Conservation (phyloP, 192 early-diverging fungal genomes). For the Coemansia sp. region DNA sequence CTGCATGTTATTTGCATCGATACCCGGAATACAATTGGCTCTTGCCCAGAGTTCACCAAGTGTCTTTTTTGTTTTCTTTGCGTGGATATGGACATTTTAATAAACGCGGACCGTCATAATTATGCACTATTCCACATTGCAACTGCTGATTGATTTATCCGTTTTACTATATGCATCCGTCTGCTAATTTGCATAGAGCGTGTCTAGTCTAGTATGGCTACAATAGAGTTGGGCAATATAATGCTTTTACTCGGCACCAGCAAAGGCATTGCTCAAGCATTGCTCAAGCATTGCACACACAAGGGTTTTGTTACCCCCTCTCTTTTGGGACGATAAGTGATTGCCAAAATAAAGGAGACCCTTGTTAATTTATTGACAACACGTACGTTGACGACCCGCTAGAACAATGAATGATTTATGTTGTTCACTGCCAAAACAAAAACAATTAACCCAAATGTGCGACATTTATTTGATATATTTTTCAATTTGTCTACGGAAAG, state of each 20-base stretch:
- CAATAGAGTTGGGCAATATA: not conserved
- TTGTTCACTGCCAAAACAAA: not conserved
- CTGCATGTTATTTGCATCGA: not conserved
- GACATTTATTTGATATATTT: not conserved
- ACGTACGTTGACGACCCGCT: not conserved
- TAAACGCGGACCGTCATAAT: constrained; percentile 7
- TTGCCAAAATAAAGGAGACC: not conserved
- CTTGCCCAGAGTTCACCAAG: not conserved
- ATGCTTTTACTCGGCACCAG: not conserved
- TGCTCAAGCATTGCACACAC: too few species aligned
- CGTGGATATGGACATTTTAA: not conserved
- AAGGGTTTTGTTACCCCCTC: not conserved
- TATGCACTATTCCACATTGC: not conserved
- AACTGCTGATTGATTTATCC: not conserved
- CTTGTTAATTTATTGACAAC: not conserved
- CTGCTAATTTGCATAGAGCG: not conserved
- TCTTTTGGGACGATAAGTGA: not conserved
- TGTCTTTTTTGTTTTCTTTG: not conserved
- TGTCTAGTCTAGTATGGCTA: not conserved
- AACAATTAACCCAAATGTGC: not conserved
- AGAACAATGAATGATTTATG: not conserved
- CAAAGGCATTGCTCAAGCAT: not conserved
- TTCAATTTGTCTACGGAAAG: not conserved
- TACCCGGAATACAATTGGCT: not conserved
- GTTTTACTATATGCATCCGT: not conserved